phyloP scores from a whole-genome alignment of 2,329 filamentous ascomycete species.

The Aspergillus persii region DNA sequence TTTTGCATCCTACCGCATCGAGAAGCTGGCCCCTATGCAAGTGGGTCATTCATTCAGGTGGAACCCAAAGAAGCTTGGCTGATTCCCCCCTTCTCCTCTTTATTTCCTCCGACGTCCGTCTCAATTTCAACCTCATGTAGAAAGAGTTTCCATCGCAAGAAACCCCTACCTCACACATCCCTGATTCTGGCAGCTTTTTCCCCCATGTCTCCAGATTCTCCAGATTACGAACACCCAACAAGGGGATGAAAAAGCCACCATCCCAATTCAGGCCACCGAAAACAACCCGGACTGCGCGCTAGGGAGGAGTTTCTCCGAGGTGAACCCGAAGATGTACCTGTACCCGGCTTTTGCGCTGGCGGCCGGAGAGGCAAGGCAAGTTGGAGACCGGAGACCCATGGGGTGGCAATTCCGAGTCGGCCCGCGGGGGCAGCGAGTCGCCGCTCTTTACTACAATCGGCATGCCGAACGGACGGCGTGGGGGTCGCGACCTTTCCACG shows the following conservation, averaged over 20 bases:
- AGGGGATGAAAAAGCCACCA: background rate
- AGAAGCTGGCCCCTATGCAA: background rate
- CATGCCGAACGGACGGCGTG: constrained; percentile 9
- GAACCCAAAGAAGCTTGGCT: background rate
- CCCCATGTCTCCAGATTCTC: background rate
- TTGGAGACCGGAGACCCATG: constrained; percentile 1
- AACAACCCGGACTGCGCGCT: background rate
- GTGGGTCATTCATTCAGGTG: background rate
- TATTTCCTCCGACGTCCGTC: background rate
- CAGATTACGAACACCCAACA: background rate
- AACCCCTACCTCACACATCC: background rate
- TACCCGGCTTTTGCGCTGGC: background rate
- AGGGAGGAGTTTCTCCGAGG: constrained; percentile 6
- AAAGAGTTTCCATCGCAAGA: background rate
- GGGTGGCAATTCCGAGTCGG: constrained; percentile 8
- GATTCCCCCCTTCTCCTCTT: background rate
- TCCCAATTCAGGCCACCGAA: background rate
- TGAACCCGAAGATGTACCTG: constrained; percentile 3
- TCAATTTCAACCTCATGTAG: background rate
- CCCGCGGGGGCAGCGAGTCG: background rate
- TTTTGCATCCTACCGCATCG: background rate
- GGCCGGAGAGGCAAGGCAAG: background rate
- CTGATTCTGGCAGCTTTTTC: background rate
- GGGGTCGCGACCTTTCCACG: background rate
- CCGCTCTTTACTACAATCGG: constrained; percentile 1